phyloP scores from a whole-genome alignment of 1,139 yeast species.

The Sugiyamaella neomexicana region DNA sequence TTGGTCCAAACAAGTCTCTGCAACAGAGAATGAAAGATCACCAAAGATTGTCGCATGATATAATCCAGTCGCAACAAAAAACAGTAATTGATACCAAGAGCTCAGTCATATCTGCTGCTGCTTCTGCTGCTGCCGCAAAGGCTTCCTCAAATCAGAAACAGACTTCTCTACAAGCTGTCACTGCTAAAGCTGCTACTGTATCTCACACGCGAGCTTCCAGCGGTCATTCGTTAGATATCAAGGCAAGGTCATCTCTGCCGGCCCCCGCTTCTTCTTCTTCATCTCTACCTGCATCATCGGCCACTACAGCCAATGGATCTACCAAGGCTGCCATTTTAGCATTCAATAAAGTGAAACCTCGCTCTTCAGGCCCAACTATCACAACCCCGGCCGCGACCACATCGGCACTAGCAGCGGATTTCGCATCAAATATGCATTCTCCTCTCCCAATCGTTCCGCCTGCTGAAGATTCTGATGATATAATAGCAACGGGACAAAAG shows the following conservation, averaged over 20 bases:
- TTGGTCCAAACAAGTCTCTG: constrained; percentile 17
- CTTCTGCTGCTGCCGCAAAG: constrained; percentile 10
- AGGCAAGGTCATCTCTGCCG: not conserved
- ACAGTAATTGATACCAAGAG: not conserved
- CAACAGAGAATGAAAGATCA: constrained; percentile 15
- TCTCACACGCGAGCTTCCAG: not conserved
- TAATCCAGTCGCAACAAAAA: not conserved
- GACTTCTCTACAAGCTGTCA: no score
- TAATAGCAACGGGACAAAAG: not conserved
- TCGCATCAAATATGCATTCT: not conserved
- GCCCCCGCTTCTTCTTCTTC: not conserved
- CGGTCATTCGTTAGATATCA: not conserved
- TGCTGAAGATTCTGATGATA: not conserved
- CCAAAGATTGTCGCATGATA: constrained; percentile 5
- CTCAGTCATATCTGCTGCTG: constrained; percentile 14
- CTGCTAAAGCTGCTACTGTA: no score
- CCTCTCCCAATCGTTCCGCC: not conserved
- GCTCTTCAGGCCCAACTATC: not conserved
- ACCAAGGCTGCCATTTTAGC: constrained; percentile 16
- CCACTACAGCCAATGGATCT: constrained; percentile 1
- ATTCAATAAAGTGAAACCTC: constrained; percentile 10
- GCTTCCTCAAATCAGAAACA: not conserved
- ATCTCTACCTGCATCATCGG: not conserved
- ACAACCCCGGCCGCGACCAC: not conserved
- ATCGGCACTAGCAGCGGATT: constrained; percentile 3